phyloP scores from a whole-genome alignment of 805 yeast genomes.

The Pichia phayaonensis region DNA sequence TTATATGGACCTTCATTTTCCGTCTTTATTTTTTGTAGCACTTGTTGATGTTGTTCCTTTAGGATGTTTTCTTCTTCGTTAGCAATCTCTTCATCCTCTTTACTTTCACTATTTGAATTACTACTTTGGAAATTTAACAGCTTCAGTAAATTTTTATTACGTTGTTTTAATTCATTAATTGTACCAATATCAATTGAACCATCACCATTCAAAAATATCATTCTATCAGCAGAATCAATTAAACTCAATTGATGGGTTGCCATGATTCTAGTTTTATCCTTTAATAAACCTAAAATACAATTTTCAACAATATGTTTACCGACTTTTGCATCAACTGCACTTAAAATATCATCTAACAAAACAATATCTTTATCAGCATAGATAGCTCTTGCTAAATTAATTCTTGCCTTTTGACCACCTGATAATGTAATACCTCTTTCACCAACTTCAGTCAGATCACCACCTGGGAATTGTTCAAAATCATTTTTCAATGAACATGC shows the following conservation, averaged over 20 bases:
- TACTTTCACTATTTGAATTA: conserved; percentile 1
- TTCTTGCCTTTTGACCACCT: conserved; percentile 86
- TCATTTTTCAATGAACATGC: conserved; percentile 67
- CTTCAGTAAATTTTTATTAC: conserved; percentile 30
- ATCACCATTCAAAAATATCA: conserved; percentile 62
- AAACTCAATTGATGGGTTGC: conserved; percentile 82
- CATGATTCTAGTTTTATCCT: conserved; percentile 56
- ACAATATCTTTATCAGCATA: conserved; percentile 53
- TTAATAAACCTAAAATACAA: conserved; percentile 55
- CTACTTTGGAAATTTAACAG: conserved; percentile 32
- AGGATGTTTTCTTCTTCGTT: conserved; percentile 13
- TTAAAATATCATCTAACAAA: conserved; percentile 55
- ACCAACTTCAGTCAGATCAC: conserved; percentile 75
- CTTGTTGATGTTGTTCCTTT: conserved; percentile 10
- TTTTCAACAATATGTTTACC: conserved; percentile 47
- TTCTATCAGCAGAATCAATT: conserved; percentile 59
- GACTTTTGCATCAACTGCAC: conserved; percentile 71
- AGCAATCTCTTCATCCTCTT: conserved; percentile 13
- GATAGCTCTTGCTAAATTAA: conserved; percentile 62
- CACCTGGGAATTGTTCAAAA: conserved; percentile 59
- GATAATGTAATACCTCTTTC: conserved; percentile 79
- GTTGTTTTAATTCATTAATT: conserved; percentile 40
- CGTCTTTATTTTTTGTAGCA: background rate
- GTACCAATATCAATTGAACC: conserved; percentile 57
- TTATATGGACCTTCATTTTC: background rate